Percentiles rank a stretch among this genome's conserved stretches.
phyloP scores from a whole-genome alignment of 768 basidiomycete species.

The Boletus rex-veris region DNA sequence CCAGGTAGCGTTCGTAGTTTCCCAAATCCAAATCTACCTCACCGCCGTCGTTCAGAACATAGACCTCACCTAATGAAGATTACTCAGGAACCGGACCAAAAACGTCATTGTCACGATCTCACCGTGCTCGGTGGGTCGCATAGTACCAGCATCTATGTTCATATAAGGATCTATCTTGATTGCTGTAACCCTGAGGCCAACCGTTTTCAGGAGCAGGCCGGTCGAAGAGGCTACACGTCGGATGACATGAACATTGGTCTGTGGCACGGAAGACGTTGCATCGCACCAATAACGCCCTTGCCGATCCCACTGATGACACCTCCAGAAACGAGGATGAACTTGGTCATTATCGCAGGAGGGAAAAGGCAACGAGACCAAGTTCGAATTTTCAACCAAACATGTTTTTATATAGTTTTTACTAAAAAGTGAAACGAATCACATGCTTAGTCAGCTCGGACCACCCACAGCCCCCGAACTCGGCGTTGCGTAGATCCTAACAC shows the following conservation, averaged over 20 bases:
- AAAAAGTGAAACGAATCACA: background rate
- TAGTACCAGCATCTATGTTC: conserved; percentile 99
- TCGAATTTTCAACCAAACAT: background rate
- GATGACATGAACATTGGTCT: conserved; percentile 20
- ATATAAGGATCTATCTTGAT: conserved; percentile 99
- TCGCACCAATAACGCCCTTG: conserved; percentile 96
- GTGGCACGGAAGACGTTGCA: conserved; percentile 14
- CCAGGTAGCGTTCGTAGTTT: conserved; percentile 97
- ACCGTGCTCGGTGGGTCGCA: conserved; percentile 99
- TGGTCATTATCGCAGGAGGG: conserved; percentile 58
- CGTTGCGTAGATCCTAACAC: background rate
- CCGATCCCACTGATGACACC: conserved; percentile 99
- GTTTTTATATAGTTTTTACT: background rate
- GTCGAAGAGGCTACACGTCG: conserved; percentile 82
- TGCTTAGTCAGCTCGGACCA: conserved; percentile 12
- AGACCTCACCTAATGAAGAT: conserved; percentile 76
- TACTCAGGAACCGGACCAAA: conserved; percentile 17
- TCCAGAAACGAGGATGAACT: conserved; percentile 94
- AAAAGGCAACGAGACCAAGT: background rate
- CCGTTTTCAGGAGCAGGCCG: conserved; percentile 90
- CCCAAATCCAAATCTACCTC: conserved; percentile 98
- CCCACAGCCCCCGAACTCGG: too few species aligned
- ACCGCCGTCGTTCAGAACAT: conserved; percentile 96
- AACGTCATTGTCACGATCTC: conserved; percentile 29
- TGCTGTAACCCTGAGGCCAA: conserved; percentile 93